Percentiles rank a stretch among this genome's conserved stretches.
Conservation (phyloP, 768 basidiomycete species). For the Lactarius indigo region DNA sequence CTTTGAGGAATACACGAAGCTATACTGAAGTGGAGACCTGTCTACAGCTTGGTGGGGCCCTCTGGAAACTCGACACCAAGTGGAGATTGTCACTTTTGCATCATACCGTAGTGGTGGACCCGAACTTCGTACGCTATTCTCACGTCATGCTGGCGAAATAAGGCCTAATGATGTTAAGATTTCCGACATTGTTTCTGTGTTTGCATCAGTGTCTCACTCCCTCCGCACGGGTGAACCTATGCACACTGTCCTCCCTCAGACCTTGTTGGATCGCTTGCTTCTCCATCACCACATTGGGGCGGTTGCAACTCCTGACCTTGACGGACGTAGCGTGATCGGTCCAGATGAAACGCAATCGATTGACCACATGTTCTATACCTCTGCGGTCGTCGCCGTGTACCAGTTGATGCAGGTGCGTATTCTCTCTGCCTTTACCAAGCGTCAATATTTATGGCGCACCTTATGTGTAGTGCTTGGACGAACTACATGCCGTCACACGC, state of each 20-base stretch:
- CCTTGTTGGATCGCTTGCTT: slow-evolving; percentile 21
- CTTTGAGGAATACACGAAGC: slow-evolving; percentile 4
- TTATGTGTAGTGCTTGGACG: slow-evolving; percentile 18
- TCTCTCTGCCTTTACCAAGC: neutral
- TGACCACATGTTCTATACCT: slow-evolving; percentile 21
- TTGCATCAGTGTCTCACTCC: slow-evolving; percentile 24
- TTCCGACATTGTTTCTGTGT: slow-evolving; percentile 43
- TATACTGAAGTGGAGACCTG: neutral
- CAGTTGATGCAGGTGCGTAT: slow-evolving; percentile 17
- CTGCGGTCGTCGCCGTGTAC: slow-evolving; percentile 19
- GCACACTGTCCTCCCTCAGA: slow-evolving; percentile 23
- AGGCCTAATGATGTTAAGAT: slow-evolving; percentile 30
- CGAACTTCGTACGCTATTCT: slow-evolving; percentile 43
- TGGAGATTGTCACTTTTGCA: slow-evolving; percentile 42
- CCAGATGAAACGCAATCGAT: slow-evolving; percentile 17
- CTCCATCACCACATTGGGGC: slow-evolving; percentile 3
- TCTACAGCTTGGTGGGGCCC: slow-evolving; percentile 39
- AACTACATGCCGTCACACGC: slow-evolving; percentile 17
- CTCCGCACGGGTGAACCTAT: slow-evolving; percentile 24
- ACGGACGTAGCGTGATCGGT: slow-evolving; percentile 3
- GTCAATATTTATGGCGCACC: neutral
- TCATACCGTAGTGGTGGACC: slow-evolving; percentile 49
- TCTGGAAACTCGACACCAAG: slow-evolving; percentile 40
- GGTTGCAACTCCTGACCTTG: neutral
- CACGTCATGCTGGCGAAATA: neutral